Base-by-base conservation (phyloP, 768 basidiomycete genomes). In the Psilocybe cyanescens region DNA sequence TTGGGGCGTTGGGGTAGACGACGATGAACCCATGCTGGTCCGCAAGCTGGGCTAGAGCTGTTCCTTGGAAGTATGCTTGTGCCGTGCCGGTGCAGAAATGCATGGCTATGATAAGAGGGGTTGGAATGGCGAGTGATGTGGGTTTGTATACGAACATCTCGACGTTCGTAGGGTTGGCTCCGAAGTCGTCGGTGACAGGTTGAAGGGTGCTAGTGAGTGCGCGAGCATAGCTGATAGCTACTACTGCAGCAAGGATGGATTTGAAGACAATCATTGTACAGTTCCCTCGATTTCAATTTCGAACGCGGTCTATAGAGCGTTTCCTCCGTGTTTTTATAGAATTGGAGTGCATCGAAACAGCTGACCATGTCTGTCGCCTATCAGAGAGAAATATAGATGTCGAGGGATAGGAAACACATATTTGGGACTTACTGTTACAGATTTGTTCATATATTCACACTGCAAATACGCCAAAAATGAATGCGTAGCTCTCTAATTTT, bases 31-130 rank as follows among this genome's bases (percentile, higher is more conserved):
- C 83, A 57, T 81, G 68, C 45, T 74, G 72, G 59, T 87, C 83
- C 1, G 85, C 81, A 47, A 83, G 77, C 24, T 74, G 75, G 37
- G 80, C 80, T 64, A 79, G 84, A 37, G 75, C 74, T 0, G 82
- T 81, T 28, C 81, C 78, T 2, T 65, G 55, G 76, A 79, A 87
- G 71, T 83, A 86, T 0, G 77, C 81, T 64, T 82, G 78, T 1
- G 82, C 85, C 0, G 81, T 78, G 7, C 81, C 85, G 1, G 73
- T 70, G 71, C 85, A 86, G 65, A 80, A 79, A 69, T 85, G 84
- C 56, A 83, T 79, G 31, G 82, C 84, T 52, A 85, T 75, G 59
- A 86, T 80, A 28, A 86, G 74, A 5, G 82, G 74, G 2, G 82
- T 79, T 6, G 71, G 70, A 28, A 71, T 55, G 16, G 69, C 72